Base-by-base conservation (phyloP, 225 moss, liverwort and hornwort species). In the Pseudisothecium myosuroides region DNA sequence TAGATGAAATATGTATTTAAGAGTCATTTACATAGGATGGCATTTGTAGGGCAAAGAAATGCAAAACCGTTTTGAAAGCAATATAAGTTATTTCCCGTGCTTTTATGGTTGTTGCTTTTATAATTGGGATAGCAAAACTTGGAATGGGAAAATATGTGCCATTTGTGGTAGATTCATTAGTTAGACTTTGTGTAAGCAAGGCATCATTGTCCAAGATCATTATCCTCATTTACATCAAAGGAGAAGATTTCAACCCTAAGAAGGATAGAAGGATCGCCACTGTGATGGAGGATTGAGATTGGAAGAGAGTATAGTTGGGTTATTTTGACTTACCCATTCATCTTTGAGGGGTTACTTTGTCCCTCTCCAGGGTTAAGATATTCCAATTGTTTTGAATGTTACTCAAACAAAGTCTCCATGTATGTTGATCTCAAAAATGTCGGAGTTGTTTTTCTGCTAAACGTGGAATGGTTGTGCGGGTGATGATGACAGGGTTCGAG, bases 1-100 rank as follows among this genome's bases (percentile, higher is more conserved):
- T 39, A 27, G 11, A 58, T 58, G 58, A 80, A 17, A 10, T 27
- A 11, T 58, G 11, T 58, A 27, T 11, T 58, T 11, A 11, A 13
- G 11, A 58, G 7, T 11, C 17, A 58, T 7, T n/a, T 11, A 58
- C 17, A 5, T 1, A 26, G 0, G 17, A n/a, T 79, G 26, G 10
- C n/a, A 16, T 23, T 55, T 39, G 10, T 6, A 24, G 2, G 15
- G 26, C 17, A n/a, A n/a, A n/a, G 78, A 54, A n/a, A 56, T 17
- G 27, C 27, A 79, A n/a, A 49, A 10, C 43, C 23, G 17, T 23
- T 23, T 14, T 52, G 3, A 54, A 54, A 22, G 32, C 9, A 77
- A 14, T 10, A 5, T 23, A 24, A 11, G 13, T 14, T 28, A 18
- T 29, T 17, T 45, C 4, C 2, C 4, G 0, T 29, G 1, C 43